Base-by-base conservation (phyloP, 2,329 filamentous ascomycete species). In the Sphaerulina vaccinii region DNA sequence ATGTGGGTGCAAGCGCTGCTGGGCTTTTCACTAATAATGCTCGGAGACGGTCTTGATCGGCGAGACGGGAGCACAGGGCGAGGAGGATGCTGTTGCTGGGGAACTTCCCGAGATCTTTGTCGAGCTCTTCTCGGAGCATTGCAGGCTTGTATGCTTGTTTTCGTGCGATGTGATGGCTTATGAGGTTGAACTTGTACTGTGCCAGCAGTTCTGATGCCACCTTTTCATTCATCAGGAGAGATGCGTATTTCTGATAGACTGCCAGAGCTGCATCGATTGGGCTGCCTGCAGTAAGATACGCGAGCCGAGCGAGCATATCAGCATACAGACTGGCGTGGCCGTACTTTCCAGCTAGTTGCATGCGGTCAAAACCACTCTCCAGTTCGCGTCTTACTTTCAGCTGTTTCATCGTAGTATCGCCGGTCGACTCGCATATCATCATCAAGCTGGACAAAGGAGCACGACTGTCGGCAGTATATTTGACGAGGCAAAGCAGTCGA, bases 51-150 rank as follows among this genome's bases (percentile, higher is more conserved):
- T 95, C 88, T 55, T 90, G 81, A 1, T 82, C 77, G 65, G 92
- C 85, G 56, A 88, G 84, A 75, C 85, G 87, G n/a, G 84, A 79
- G 57, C 86, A 86, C 0, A 93, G 72, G 1, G 80, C 75, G 1
- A 95, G 77, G 55, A 96, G 85, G 5, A 89, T 76, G 1, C 83
- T 87, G 71, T 96, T 96, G 42, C 76, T 75, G 0, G 90, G 89
- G 66, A 90, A 95, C 5, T 73, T 66, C 0, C 63, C 61, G 18
- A 93, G 74, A 55, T 85, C 87, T 2, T 75, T 71, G 3, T 74
- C 70, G 1, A 96, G 71, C 10, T 84, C 73, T 6, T 78, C 70
- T 37, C 87, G 84, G 27, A 95, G 68, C 15, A 84, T 77, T 0
- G 77, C 73, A 3, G 88, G 86, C 46, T 85, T 84, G 70, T 87